Evolutionary conservation across 768 basidiomycete genomes (phyloP), one percentile per base, ranked within the genome.

Genomic region (Antrodiella citrinella): DNA sequence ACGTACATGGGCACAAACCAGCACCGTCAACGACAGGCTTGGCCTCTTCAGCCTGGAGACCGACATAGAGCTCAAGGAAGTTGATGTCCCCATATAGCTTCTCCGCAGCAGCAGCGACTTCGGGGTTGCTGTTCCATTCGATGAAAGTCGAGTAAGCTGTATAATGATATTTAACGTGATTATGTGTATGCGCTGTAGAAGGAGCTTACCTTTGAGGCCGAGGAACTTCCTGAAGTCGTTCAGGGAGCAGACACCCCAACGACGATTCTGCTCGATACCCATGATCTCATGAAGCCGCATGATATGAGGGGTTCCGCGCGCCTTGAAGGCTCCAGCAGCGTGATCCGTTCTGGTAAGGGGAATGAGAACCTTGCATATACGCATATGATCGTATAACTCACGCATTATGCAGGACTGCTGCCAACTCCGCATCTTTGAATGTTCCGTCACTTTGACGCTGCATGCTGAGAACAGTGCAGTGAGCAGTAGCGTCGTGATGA

Each of bases 181-280:
- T 19, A 13, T n/a, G 20, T n/a, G 22, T 15, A 20, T 21, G 26
- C 20, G 12, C 12, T 22, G 19, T 11, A 15, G 22, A 10, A 11
- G 3, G 13, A 2, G 48, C 80, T 57, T 54, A 87, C 87, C 72
- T 64, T 86, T 89, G 44, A 92, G 60, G 10, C 88, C 89, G 45
- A 92, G 69, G 70, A 80, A 91, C 76, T 74, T 81, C 50, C 89
- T 72, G 67, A 92, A 92, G 52, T 91, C 89, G 54, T 92, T 92
- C 54, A 92, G 62, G 1, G 84, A 82, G 61, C 89, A 91, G 18
- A 84, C 81, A 44, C 88, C 89, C 89, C 89, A 93, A 19, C 61
- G 55, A 24, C 90, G 76, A 59, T 78, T 84, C 51, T 83, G 73
- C 57, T 86, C 80, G 43, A 92, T 91, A 39, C 87, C 87, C 86